Evolutionary conservation across 2,329 filamentous ascomycete species (phyloP).

Genomic region (Gyromitra esculenta): DNA sequence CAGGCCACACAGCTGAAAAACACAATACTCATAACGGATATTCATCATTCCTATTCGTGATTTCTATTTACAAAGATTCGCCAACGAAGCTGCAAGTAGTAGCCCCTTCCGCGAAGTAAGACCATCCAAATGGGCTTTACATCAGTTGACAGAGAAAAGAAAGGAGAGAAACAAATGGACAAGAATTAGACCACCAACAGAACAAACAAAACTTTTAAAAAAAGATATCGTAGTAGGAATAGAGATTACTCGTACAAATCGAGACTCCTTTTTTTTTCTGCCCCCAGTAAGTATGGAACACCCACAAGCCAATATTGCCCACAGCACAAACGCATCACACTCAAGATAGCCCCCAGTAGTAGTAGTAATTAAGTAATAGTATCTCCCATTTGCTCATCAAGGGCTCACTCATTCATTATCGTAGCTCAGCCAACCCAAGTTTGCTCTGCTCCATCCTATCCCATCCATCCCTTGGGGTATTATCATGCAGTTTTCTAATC

Average conservation of each 20-base stretch:
- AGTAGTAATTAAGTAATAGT: constrained; percentile 39
- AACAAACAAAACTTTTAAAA: constrained; percentile 27
- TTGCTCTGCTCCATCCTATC: constrained; percentile 28
- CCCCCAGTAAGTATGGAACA: constrained; percentile 2
- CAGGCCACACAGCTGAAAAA: background rate
- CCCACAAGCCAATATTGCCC: constrained; percentile 33
- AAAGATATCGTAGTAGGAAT: constrained; percentile 7
- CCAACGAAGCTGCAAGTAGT: background rate
- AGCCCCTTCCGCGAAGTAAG: background rate
- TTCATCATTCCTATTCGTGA: constrained; percentile 20
- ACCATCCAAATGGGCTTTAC: background rate
- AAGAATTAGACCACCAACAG: constrained; percentile 14
- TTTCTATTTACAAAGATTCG: constrained; percentile 40
- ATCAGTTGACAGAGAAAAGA: constrained; percentile 5
- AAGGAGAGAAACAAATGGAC: constrained; percentile 10
- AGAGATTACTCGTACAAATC: constrained; percentile 35
- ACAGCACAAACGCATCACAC: constrained; percentile 10
- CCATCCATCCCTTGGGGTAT: constrained; percentile 17
- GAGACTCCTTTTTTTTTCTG: background rate
- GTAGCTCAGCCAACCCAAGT: constrained; percentile 24
- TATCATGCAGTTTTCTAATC: constrained; percentile 50
- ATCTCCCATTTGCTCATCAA: constrained; percentile 29
- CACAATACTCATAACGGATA: background rate
- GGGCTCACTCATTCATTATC: constrained; percentile 21
- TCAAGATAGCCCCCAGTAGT: constrained; percentile 28